phyloP scores from a whole-genome alignment of 2,329 filamentous ascomycete species.

The Phialemoniopsis sp. region DNA sequence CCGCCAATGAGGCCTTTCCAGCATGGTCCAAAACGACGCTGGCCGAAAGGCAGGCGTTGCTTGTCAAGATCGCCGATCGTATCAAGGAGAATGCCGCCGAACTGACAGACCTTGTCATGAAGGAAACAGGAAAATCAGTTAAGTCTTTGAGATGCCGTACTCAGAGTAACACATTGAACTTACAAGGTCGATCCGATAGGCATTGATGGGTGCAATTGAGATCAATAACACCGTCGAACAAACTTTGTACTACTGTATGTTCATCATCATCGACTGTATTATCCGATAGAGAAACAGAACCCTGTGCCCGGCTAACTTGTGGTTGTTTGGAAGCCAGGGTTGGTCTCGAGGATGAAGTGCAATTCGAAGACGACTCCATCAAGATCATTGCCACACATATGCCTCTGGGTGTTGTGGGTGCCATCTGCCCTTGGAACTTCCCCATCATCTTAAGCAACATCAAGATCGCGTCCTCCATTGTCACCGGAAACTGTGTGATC shows the following conservation, averaged over 20 bases:
- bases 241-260: slow-evolving; percentile 29
- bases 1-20: slow-evolving; percentile 39
- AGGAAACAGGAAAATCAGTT: slow-evolving; percentile 49
- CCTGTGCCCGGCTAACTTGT: not conserved
- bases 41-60: slow-evolving; percentile 33
- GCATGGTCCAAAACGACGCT: slow-evolving; percentile 40
- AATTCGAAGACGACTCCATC: slow-evolving; percentile 39
- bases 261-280: too few relatives aligned
- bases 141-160: slow-evolving; percentile 1
- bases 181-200: not conserved
- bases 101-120: slow-evolving; percentile 36
- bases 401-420: slow-evolving; percentile 46
- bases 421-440: slow-evolving; percentile 60
- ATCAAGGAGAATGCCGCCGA: slow-evolving; percentile 33
- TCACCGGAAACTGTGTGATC: slow-evolving; percentile 51
- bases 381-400: slow-evolving; percentile 35
- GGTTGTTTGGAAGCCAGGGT: slow-evolving; percentile 17
- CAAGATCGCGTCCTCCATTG: slow-evolving; percentile 38
- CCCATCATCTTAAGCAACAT: slow-evolving; percentile 36
- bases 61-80: slow-evolving; percentile 33
- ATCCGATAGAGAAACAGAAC: too few relatives aligned
- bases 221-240: slow-evolving; percentile 29
- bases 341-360: slow-evolving; percentile 37
- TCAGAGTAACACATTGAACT: not conserved
- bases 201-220: slow-evolving; percentile 29